These are phyloP conservation scores for Sideroxylon spinosum DNA, from an alignment of 179 eudicot species.

Conservation along the genomic window DNA sequence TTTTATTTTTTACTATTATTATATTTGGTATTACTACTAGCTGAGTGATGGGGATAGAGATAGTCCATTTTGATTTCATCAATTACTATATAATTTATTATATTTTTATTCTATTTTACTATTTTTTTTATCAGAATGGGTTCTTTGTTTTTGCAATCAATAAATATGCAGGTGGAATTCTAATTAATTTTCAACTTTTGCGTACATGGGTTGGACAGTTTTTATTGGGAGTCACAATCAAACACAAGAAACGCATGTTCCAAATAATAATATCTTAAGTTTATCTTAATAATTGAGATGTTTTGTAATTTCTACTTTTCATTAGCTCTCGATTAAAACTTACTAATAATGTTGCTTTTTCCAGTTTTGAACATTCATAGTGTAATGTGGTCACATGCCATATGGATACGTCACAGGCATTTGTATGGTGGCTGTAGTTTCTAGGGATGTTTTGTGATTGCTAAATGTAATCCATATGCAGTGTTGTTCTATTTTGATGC, in stretches of 20 bases:
- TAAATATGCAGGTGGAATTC: conserved; percentile 17
- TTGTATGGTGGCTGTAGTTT: too few relatives aligned
- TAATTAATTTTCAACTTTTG: conserved; percentile 10
- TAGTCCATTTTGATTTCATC: conserved; percentile 16
- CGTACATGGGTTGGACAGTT: conserved; percentile 7
- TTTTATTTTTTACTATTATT: conserved; percentile 20
- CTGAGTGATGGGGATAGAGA: conserved; percentile 29
- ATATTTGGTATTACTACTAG: conserved; percentile 19
- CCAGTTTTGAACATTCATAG: neutral
- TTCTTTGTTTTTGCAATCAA: conserved; percentile 13
- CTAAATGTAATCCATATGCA: too few relatives aligned
- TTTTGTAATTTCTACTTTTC: neutral
- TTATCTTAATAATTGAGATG: neutral
- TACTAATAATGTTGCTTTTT: neutral
- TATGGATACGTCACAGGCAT: too few relatives aligned
- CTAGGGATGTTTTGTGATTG: too few relatives aligned
- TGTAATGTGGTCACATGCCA: too few relatives aligned
- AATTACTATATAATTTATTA: neutral
- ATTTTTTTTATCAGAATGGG: neutral
- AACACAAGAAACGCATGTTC: neutral
- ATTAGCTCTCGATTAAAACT: neutral
- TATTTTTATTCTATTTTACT: too few relatives aligned
- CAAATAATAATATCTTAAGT: too few relatives aligned
- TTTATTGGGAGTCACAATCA: conserved; percentile 17
- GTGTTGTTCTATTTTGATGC: too few relatives aligned